Conservation (phyloP, 257 asterid species). For the Nicotiana sylvestris region DNA sequence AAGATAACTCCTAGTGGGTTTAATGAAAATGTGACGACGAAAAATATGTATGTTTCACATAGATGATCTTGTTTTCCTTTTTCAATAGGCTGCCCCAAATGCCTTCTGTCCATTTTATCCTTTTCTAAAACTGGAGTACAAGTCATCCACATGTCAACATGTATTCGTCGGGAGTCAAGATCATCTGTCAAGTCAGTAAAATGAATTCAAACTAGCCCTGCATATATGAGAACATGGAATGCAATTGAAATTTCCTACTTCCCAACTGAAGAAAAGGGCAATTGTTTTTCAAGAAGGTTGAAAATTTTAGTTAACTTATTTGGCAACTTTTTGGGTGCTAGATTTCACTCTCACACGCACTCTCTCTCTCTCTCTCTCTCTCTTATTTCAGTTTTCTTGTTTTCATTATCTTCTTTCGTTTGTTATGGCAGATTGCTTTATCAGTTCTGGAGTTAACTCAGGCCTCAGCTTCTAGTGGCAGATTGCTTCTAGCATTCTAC, state of each 20-base stretch:
- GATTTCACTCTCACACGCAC: background rate
- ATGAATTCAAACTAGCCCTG: background rate
- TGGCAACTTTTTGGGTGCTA: background rate
- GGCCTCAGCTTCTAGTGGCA: background rate
- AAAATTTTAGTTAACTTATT: background rate
- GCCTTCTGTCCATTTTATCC: background rate
- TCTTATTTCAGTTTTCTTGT: slow-evolving; percentile 6
- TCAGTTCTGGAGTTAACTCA: slow-evolving; percentile 7
- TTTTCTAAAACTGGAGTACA: background rate
- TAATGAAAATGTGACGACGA: background rate
- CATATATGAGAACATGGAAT: background rate
- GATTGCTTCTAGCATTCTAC: background rate
- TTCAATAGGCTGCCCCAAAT: background rate
- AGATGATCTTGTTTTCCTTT: background rate
- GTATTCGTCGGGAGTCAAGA: background rate
- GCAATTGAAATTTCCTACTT: background rate
- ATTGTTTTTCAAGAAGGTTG: background rate
- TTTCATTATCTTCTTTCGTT: background rate
- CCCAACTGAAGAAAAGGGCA: background rate
- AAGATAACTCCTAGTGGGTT: background rate
- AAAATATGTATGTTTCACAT: background rate
- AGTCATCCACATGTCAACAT: background rate
- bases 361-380: background rate
- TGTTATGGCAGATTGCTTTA: slow-evolving; percentile 5
- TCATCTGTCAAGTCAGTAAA: background rate